These are phyloP conservation scores for Pseudoturritis turrita DNA, from an alignment of 345 rosid species.

Conservation along the genomic window DNA sequence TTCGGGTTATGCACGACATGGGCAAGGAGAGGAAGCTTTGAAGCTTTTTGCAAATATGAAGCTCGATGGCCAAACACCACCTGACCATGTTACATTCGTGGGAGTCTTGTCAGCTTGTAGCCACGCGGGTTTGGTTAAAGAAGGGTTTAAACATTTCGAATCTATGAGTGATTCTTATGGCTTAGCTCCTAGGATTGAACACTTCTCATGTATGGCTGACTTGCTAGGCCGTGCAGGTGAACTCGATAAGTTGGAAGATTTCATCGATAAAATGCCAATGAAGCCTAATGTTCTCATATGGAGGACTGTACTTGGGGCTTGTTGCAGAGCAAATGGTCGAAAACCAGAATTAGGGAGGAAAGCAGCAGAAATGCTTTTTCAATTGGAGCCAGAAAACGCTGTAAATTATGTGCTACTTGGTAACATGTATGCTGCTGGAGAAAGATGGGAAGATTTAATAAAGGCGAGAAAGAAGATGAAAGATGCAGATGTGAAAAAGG, in stretches of 20 bases:
- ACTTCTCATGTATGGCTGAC: conserved; percentile 89
- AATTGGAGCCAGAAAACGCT: conserved; percentile 78
- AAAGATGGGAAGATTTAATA: conserved; percentile 76
- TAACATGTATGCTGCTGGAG: conserved; percentile 86
- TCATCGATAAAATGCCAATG: conserved; percentile 62
- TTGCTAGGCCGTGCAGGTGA: conserved; percentile 87
- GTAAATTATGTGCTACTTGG: conserved; percentile 86
- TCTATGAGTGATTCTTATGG: conserved; percentile 59
- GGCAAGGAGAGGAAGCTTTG: conserved; percentile 68
- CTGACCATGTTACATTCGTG: conserved; percentile 93
- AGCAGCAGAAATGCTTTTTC: conserved; percentile 75
- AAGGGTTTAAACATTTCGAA: conserved; percentile 66
- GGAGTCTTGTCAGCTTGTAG: conserved; percentile 94
- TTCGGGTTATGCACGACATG: conserved; percentile 86
- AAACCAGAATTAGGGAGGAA: conserved; percentile 62
- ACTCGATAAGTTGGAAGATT: conserved; percentile 63
- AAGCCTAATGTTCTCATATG: conserved; percentile 78
- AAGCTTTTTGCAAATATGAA: conserved; percentile 62
- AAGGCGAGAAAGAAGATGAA: conserved; percentile 68
- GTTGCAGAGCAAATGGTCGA: conserved; percentile 60
- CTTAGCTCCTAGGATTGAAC: conserved; percentile 67
- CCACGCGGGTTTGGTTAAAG: conserved; percentile 74
- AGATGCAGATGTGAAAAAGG: conserved; percentile 72
- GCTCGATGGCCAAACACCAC: conserved; percentile 45
- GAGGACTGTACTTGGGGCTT: conserved; percentile 88